These are phyloP conservation scores for Coemansia sp. DNA, from an alignment of 192 early-diverging fungal species.

Conservation along the genomic window DNA sequence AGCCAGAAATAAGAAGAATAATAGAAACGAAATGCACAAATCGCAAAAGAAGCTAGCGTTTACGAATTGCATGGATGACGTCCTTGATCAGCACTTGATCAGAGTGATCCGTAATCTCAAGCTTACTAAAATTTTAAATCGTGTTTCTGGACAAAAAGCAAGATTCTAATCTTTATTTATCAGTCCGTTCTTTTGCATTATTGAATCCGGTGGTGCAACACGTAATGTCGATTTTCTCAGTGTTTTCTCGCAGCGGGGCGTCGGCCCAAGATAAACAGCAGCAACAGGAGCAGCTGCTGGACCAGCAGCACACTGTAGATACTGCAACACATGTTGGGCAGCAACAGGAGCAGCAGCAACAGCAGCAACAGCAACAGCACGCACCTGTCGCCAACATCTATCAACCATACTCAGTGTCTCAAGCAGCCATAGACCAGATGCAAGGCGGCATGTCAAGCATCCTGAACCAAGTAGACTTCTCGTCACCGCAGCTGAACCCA, in stretches of 20 bases:
- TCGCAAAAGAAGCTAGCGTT: no score
- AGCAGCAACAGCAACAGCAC: no score
- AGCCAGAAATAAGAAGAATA: neutral
- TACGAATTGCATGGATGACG: no score
- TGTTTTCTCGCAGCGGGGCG: slow-evolving; percentile 34
- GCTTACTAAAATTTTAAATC: neutral
- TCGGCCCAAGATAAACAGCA: slow-evolving; percentile 30
- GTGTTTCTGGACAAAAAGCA: neutral
- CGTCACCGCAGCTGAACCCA: slow-evolving; percentile 35
- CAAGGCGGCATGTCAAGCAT: slow-evolving; percentile 52
- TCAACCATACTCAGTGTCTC: neutral
- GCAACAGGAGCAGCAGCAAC: no score
- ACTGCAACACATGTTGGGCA: no score
- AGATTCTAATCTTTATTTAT: neutral
- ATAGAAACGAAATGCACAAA: slow-evolving; percentile 2
- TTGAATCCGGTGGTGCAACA: neutral
- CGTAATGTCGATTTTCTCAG: slow-evolving; percentile 48
- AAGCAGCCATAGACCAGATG: slow-evolving; percentile 18
- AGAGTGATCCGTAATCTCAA: neutral
- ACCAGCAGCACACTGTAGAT: slow-evolving; percentile 5
- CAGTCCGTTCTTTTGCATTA: neutral
- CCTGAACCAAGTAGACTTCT: slow-evolving; percentile 48
- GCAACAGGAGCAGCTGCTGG: slow-evolving; percentile 16
- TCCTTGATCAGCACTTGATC: neutral
- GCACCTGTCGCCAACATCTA: neutral